Evolutionary conservation across 1,284 basidiomycete genomes (phyloP), one percentile per base, ranked within the genome.

Genomic region (Paramarasmius palmivorus): DNA sequence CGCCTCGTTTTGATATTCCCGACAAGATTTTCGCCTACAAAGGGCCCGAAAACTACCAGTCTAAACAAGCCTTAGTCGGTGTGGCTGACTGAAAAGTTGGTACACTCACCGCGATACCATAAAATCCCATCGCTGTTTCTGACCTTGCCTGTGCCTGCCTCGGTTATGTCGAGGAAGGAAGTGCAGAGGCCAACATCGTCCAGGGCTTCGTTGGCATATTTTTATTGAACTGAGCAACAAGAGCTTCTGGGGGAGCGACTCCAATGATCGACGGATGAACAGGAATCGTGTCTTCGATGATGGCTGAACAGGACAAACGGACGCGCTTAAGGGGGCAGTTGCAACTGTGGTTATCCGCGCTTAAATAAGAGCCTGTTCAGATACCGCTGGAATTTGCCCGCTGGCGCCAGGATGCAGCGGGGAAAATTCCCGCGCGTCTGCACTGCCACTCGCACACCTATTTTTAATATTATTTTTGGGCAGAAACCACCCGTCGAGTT

Each of bases 61-160:
- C 95, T 79, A 68, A 98, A 97, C 2, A 89, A 53, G 32, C 25
- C 36, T 52, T 38, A 54, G 38, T 58, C 26, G 50, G 48, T 36
- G 12, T 34, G 2, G 15, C 34, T 3, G 3, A 19, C 35, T 41
- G 52, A 49, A 58, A 5, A 20, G 5, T 9, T 19, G 44, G 52
- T 38, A 57, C 2, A 67, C 82, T 61, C 53, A 93, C 94, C 84
- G 78, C 92, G 93, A 68, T 98, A 95, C 86, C 93, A 98, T 64
- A 96, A 76, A 66, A 88, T 88, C 0, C 96, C 96, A 69, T 99
- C 96, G 0, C 95, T 95, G 68, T 96, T 97, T 25, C 94, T 81
- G 9, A 98, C 88, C 58, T 90, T 94, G 2, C 96, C 96, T 65
- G 97, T 94, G 9, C 93, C 88, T 2, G 87, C 90, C 59, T 92